Percentiles rank a stretch among this genome's conserved stretches.
These are phyloP conservation scores for Scheffersomyces quercinus DNA, from an alignment of 1,139 yeast genomes.

Conservation along the genomic window DNA sequence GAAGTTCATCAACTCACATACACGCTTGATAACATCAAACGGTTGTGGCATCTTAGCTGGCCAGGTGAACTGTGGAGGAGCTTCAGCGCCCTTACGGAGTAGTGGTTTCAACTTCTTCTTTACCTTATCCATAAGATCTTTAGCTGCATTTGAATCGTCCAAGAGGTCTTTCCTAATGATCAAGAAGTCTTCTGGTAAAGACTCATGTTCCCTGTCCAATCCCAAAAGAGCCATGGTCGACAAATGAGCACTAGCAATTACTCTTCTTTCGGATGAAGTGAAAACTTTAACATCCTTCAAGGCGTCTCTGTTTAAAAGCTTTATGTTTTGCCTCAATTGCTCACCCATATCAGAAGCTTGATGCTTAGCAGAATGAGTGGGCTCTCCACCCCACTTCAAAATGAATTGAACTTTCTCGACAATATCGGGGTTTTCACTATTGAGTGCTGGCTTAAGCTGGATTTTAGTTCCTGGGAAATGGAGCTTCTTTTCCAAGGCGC, in stretches of 20 bases:
- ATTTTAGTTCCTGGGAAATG: slow-evolving; percentile 94
- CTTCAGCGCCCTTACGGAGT: slow-evolving; percentile 92
- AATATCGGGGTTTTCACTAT: slow-evolving; percentile 55
- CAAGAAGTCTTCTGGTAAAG: slow-evolving; percentile 76
- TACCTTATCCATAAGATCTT: slow-evolving; percentile 95
- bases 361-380: slow-evolving; percentile 94
- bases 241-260: slow-evolving; percentile 85
- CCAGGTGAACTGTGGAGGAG: slow-evolving; percentile 99
- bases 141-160: slow-evolving; percentile 98
- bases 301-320: slow-evolving; percentile 80
- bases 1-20: slow-evolving; percentile 93
- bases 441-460: slow-evolving; percentile 87
- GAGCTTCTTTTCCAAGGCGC: slow-evolving; percentile 86
- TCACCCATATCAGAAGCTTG: slow-evolving; percentile 97
- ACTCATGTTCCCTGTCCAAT: slow-evolving; percentile 49
- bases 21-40: slow-evolving; percentile 86
- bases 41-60: slow-evolving; percentile 99
- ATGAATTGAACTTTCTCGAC: slow-evolving; percentile 96
- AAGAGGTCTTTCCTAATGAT: slow-evolving; percentile 85
- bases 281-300: slow-evolving; percentile 81
- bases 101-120: slow-evolving; percentile 94
- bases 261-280: slow-evolving; percentile 94
- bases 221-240: slow-evolving; percentile 84
- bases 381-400: slow-evolving; percentile 99
- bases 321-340: slow-evolving; percentile 88